Base-by-base conservation (phyloP, 768 basidiomycete genomes). In the Paxillus involutus region DNA sequence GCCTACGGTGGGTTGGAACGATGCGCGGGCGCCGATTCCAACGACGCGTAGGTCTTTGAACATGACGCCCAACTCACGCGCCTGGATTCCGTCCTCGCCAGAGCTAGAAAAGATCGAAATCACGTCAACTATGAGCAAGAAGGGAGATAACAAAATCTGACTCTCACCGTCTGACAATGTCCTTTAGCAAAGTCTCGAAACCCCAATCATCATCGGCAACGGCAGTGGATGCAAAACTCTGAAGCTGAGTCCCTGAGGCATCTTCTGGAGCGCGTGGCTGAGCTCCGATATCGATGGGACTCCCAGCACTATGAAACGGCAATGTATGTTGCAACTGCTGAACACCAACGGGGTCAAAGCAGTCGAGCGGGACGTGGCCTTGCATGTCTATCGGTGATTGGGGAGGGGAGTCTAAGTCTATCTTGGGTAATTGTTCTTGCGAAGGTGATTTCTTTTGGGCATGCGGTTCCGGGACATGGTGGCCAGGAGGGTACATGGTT, bases 41-140 rank as follows among this genome's bases (percentile, higher is more conserved):
- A 80, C 69, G 36, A 85, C 83, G n/a, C 72, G 71, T 6, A 85
- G 76, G 52, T 83, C 71, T 57, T 74, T 61, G 50, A 84, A 83
- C 48, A 73, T 64, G 24, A 84, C 75, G 5, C 82, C 82, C 6
- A 84, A 72, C 47, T 77, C 72, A 13, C 81, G 73, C 2, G 29
- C 40, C 49, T 65, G 69, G 39, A 74, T 61, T 10, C 66, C 68
- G 2, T 69, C 64, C 32, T 70, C 64, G 14, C 66, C 65, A 4
- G 64, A 55, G 53, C 79, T 80, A 12, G 35, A 21, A 41, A 29
- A 16, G 24, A 9, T 17, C 32, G 14, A 7, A 35, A 48, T 30
- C 26, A 29, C 21, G 4, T 17, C 16, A 11, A 21, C 1, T 2
- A 9, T 2, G 33, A 33, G n/a, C 29, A 40, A 29, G 5, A n/a